Evolutionary conservation across 768 basidiomycete species (phyloP).

Genomic region (Floccularia luteovirens): DNA sequence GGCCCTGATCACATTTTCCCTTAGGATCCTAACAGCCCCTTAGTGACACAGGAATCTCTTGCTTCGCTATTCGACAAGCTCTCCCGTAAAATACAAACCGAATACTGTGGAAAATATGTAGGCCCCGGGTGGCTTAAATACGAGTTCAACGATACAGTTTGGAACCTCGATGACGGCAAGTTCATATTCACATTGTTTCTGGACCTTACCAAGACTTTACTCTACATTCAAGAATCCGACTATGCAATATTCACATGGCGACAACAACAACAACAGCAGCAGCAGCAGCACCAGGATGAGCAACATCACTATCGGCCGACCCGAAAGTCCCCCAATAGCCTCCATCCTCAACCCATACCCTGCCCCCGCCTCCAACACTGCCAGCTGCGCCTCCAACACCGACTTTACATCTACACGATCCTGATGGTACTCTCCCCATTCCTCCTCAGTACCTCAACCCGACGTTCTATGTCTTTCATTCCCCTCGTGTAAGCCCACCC

Average conservation of each 20-base stretch:
- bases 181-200: slow-evolving; percentile 3
- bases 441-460: slow-evolving; percentile 62
- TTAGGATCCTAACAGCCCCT: neutral
- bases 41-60: slow-evolving; percentile 67
- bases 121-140: slow-evolving; percentile 85
- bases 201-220: neutral
- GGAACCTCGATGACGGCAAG: slow-evolving; percentile 87
- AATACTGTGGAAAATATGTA: slow-evolving; percentile 54
- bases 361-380: slow-evolving; percentile 12
- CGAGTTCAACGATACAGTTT: slow-evolving; percentile 67
- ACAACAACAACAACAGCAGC: slow-evolving; percentile 23
- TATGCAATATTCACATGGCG: slow-evolving; percentile 84
- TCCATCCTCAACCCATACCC: slow-evolving; percentile 11
- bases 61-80: slow-evolving; percentile 62
- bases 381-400: slow-evolving; percentile 22
- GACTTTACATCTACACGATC: slow-evolving; percentile 60
- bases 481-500: slow-evolving; percentile 22
- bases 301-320: slow-evolving; percentile 5
- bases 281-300: slow-evolving; percentile 12
- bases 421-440: slow-evolving; percentile 46
- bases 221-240: slow-evolving; percentile 53
- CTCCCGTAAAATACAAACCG: slow-evolving; percentile 53
- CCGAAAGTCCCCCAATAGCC: slow-evolving; percentile 11
- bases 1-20: neutral
- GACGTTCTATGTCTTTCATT: slow-evolving; percentile 62